Conservation (phyloP, 2,329 filamentous ascomycete genomes). For the Ophiocordyceps polyrhachis-furcata region DNA sequence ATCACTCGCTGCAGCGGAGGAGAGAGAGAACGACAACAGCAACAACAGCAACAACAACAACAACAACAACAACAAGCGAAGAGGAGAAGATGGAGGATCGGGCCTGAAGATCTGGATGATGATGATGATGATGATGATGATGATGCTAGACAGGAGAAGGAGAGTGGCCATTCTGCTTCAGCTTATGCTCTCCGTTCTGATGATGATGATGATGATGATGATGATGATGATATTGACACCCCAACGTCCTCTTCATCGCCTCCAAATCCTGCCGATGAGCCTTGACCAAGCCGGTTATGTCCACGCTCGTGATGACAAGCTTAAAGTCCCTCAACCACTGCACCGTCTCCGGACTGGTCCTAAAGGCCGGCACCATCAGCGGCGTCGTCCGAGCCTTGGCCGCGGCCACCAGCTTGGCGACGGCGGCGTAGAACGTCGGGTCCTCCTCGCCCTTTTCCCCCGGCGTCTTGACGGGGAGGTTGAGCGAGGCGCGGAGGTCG, state of each 20-base stretch:
- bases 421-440: not conserved
- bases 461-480: not conserved
- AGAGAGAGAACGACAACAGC: no score
- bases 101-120: no score
- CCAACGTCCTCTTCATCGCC: not conserved
- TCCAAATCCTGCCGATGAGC: slow-evolving; percentile 1
- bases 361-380: slow-evolving; percentile 1
- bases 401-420: not conserved
- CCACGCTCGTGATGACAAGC: slow-evolving; percentile 1
- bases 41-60: no score
- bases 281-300: not conserved
- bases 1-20: not conserved
- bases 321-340: slow-evolving; percentile 1
- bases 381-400: not conserved
- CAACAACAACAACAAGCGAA: no score
- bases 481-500: slow-evolving; percentile 2
- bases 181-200: no score
- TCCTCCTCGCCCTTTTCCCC: not conserved
- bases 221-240: no score
- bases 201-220: no score
- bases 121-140: no score
- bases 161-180: no score
- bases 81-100: not conserved
- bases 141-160: no score
- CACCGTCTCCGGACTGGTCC: not conserved